These are phyloP conservation scores for Fusarium staphyleae DNA, from an alignment of 2,329 filamentous ascomycete species.

Conservation along the genomic window DNA sequence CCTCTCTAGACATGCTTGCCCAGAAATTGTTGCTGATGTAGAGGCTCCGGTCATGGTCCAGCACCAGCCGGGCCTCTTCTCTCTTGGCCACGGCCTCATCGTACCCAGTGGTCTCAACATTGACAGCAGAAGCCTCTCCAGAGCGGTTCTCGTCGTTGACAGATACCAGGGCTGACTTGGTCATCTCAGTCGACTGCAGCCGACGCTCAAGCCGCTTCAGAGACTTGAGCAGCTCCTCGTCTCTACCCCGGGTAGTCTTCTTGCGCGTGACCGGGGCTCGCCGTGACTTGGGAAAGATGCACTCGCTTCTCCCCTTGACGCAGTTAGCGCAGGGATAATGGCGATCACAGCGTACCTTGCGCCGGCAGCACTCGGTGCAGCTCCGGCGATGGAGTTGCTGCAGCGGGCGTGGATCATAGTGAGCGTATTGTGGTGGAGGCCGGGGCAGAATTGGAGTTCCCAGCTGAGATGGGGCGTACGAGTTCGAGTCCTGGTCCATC, in stretches of 20 bases:
- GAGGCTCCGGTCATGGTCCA: neutral
- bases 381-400: neutral
- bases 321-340: slow-evolving; percentile 2
- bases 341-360: slow-evolving; percentile 3
- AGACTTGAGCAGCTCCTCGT: neutral
- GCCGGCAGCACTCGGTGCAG: slow-evolving; percentile 3
- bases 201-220: neutral
- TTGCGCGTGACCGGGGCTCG: neutral
- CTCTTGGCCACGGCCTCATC: neutral
- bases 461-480: neutral
- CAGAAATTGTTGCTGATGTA: slow-evolving; percentile 3
- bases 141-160: neutral
- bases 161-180: neutral
- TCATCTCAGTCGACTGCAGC: neutral
- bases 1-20: slow-evolving; percentile 1
- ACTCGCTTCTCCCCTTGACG: neutral
- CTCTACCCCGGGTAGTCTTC: neutral
- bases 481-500: neutral
- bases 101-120: neutral
- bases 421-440: neutral
- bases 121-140: neutral
- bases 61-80: neutral
- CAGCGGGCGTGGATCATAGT: neutral
- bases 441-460: neutral
- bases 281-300: slow-evolving; percentile 1